A percentile compares a stretch with the other conserved stretches of the same genome.
phyloP scores from a whole-genome alignment of 768 basidiomycete species.

The Amanita fuliginea region DNA sequence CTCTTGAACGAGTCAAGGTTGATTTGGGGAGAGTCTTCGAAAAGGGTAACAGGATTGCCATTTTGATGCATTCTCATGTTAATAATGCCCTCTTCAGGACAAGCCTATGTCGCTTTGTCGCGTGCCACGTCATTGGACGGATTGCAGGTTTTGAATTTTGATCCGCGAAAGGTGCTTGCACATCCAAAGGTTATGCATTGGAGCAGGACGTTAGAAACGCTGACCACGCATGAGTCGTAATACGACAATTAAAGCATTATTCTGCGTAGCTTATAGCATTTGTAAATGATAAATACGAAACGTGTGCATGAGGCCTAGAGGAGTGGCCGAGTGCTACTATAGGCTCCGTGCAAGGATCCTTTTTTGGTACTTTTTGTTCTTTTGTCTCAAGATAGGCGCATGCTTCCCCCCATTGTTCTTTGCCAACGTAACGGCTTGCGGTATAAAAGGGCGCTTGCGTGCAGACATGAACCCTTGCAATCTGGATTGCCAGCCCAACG shows the following conservation, averaged over 20 bases:
- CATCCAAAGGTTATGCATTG: constrained; percentile 65
- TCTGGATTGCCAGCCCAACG: constrained; percentile 4
- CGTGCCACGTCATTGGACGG: constrained; percentile 82
- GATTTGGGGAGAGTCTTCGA: constrained; percentile 91
- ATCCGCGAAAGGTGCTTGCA: constrained; percentile 59
- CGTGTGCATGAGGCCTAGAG: not conserved
- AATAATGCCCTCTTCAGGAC: constrained; percentile 33
- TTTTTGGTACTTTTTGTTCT: not conserved
- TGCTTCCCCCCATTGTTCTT: not conserved
- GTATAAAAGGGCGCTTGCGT: not conserved
- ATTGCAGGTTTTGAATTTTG: constrained; percentile 76
- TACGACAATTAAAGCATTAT: not conserved
- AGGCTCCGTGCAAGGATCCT: not conserved
- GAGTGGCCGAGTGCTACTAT: not conserved
- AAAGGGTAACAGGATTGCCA: constrained; percentile 39
- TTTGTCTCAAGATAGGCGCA: not conserved
- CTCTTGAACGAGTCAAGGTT: constrained; percentile 88
- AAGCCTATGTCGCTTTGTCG: constrained; percentile 87
- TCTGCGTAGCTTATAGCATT: not conserved
- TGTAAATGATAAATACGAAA: not conserved
- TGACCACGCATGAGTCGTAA: not conserved
- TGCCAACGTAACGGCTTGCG: not conserved
- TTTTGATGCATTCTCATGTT: not conserved
- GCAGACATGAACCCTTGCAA: not conserved
- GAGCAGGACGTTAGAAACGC: constrained; percentile 45